These are phyloP conservation scores for Xylaria sp. DNA, from an alignment of 2,329 filamentous ascomycete genomes.

Conservation along the genomic window DNA sequence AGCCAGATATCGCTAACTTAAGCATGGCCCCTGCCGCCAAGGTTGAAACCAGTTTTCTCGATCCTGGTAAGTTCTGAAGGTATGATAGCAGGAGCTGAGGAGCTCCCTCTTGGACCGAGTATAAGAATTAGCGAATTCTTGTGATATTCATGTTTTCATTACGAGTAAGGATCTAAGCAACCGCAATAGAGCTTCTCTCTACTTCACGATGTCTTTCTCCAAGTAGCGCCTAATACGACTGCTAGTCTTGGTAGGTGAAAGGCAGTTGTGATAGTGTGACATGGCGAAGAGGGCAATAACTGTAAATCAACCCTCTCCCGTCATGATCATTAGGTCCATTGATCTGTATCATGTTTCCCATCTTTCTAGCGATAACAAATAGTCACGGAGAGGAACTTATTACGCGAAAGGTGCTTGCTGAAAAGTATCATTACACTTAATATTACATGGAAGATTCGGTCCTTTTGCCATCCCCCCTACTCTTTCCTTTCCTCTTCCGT, in stretches of 20 bases:
- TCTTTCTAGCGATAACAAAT: neutral
- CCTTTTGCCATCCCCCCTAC: conserved; percentile 42
- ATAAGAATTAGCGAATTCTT: neutral
- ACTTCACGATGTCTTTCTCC: no score
- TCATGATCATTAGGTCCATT: no score
- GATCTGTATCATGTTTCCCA: neutral
- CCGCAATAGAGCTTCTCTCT: no score
- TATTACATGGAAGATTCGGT: conserved; percentile 39
- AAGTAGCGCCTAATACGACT: no score
- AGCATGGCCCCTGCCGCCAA: no score
- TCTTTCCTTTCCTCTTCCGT: conserved; percentile 31
- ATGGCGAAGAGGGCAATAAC: no score
- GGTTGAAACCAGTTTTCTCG: neutral
- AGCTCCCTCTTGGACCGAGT: neutral
- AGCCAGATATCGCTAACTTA: no score
- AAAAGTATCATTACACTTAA: conserved; percentile 13
- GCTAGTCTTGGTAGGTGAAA: no score
- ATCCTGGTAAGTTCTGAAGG: neutral
- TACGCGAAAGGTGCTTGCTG: neutral
- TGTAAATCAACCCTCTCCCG: no score
- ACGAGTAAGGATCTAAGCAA: no score
- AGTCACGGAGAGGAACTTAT: neutral
- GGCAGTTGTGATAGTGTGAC: no score
- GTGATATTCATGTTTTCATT: no score
- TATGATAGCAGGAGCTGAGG: neutral